These are phyloP conservation scores for Podospora anserina DNA, from an alignment of 495 filamentous ascomycete species.

Conservation along the genomic window DNA sequence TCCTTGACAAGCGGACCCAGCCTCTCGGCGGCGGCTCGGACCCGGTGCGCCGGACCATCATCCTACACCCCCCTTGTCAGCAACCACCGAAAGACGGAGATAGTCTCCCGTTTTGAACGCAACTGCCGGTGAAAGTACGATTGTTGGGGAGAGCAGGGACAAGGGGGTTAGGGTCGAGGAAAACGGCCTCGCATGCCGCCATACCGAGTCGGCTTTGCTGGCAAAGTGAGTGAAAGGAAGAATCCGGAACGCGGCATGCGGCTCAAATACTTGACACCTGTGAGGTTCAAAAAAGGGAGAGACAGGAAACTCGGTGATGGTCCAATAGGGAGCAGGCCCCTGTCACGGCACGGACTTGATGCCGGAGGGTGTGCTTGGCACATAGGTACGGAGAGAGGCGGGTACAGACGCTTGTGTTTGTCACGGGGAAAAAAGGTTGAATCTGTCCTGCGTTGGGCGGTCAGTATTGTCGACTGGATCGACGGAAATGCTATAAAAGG, in stretches of 20 bases:
- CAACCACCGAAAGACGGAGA: background rate
- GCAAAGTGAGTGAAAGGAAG: background rate
- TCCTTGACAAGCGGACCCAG: background rate
- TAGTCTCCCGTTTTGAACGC: background rate
- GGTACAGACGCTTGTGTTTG: no score
- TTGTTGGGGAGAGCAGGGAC: background rate
- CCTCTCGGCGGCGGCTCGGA: conserved; percentile 5
- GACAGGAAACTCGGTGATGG: background rate
- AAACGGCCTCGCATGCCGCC: background rate
- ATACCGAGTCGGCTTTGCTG: background rate
- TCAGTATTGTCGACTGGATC: background rate
- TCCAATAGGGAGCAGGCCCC: background rate
- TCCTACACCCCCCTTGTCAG: background rate
- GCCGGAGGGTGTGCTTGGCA: background rate
- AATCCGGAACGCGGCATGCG: background rate
- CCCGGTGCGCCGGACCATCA: conserved; percentile 1
- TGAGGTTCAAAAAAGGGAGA: background rate
- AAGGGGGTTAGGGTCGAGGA: background rate
- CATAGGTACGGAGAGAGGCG: background rate
- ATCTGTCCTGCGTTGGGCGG: no score
- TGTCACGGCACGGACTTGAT: background rate
- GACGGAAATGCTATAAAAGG: background rate
- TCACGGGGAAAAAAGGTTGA: background rate
- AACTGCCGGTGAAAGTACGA: background rate
- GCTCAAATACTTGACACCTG: background rate